Percentiles rank a stretch among this genome's conserved stretches.
Evolutionary conservation across 441 rosid species (phyloP).

Genomic region (Sinapis alba): DNA sequence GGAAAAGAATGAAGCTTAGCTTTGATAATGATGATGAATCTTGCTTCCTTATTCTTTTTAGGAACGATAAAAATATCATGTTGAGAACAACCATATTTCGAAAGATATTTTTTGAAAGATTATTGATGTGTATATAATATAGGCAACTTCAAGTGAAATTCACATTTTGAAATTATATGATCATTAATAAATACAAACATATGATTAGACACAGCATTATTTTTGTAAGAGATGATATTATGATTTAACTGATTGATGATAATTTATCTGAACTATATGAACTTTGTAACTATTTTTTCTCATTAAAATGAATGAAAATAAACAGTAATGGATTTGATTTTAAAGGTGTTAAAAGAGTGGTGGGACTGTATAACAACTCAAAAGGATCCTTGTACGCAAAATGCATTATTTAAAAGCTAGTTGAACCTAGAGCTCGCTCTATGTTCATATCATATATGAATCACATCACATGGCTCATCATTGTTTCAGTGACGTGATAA

Average conservation of each 20-base stretch:
- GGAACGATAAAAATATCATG: not conserved
- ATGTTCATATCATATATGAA: conserved; percentile 29
- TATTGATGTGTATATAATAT: not conserved
- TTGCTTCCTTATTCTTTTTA: not conserved
- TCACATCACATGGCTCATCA: conserved; percentile 46
- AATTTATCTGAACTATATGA: not conserved
- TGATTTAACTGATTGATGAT: not conserved
- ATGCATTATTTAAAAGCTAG: conserved; percentile 31
- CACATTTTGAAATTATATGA: not conserved
- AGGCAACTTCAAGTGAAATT: not conserved
- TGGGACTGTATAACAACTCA: conserved; percentile 41
- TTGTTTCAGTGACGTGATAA: conserved; percentile 36
- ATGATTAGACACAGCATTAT: not conserved
- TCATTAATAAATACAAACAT: not conserved
- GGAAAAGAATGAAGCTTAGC: conserved; percentile 7
- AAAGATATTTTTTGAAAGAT: not conserved
- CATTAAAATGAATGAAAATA: not conserved
- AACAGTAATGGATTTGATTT: conserved; percentile 3
- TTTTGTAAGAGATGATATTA: not conserved
- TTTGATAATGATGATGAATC: conserved; percentile 1
- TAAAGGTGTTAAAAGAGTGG: conserved; percentile 13
- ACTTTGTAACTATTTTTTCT: not conserved
- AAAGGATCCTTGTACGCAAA: conserved; percentile 35
- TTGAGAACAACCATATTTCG: not conserved
- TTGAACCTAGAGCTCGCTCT: conserved; percentile 24